A percentile compares a stretch with the other conserved stretches of the same genome.
Evolutionary conservation across 1,284 basidiomycete genomes (phyloP).

Genomic region (Trametes pubescens): DNA sequence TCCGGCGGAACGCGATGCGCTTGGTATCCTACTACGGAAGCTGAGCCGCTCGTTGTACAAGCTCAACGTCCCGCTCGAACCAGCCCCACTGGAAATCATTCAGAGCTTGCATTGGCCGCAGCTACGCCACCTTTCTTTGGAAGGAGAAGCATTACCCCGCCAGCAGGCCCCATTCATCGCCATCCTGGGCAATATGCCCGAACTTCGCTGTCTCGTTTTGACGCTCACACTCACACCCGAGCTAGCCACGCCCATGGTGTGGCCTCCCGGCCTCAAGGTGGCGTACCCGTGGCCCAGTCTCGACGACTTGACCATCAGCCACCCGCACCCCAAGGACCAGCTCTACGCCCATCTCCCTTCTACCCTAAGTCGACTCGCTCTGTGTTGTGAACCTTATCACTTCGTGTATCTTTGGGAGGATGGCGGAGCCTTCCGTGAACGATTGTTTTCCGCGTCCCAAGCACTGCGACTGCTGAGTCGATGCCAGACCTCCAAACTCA

Average conservation of each 20-base stretch:
- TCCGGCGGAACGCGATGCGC: neutral
- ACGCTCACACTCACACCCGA: neutral
- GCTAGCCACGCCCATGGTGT: neutral
- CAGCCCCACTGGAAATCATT: neutral
- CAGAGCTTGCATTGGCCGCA: neutral
- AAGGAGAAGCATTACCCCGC: neutral
- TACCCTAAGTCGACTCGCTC: neutral
- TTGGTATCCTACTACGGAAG: neutral
- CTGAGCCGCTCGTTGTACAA: neutral
- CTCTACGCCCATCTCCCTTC: neutral
- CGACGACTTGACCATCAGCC: neutral
- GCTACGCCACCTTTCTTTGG: neutral
- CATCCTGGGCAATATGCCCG: neutral
- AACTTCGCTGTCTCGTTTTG: neutral
- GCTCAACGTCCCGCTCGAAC: neutral
- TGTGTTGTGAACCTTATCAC: neutral
- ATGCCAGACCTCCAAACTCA: neutral
- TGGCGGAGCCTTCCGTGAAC: no score
- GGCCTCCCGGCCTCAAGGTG: neutral
- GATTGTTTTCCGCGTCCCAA: neutral
- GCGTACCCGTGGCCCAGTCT: neutral
- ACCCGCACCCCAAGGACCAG: neutral
- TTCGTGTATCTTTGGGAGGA: neutral
- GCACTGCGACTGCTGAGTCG: neutral
- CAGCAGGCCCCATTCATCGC: neutral